A percentile compares a stretch with the other conserved stretches of the same genome.
Conservation (phyloP, 2,329 filamentous ascomycete genomes). For the Thielaviopsis ethacetica region DNA sequence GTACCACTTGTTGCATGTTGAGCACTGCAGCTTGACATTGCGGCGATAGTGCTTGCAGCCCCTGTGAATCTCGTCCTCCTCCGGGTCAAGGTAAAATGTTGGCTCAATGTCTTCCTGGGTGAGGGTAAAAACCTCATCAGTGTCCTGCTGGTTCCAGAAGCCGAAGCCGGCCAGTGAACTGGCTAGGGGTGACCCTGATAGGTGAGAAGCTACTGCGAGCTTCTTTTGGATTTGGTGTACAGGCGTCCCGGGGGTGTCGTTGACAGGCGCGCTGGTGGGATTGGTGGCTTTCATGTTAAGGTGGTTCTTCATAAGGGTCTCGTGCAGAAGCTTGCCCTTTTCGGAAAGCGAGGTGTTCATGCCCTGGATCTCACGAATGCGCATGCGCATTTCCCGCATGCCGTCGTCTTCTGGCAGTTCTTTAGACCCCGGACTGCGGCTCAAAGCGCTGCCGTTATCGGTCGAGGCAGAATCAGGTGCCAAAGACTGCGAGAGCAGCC, state of each 20-base stretch:
- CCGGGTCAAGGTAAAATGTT: slow-evolving; percentile 44
- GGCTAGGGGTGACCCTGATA: slow-evolving; percentile 13
- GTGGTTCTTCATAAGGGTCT: slow-evolving; percentile 54
- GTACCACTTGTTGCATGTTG: slow-evolving; percentile 79
- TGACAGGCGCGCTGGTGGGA: neutral
- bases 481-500: neutral
- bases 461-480: neutral
- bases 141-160: slow-evolving; percentile 37
- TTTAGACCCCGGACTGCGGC: neutral
- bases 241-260: slow-evolving; percentile 7
- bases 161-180: slow-evolving; percentile 35
- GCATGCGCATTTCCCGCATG: slow-evolving; percentile 48
- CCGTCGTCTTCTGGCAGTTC: slow-evolving; percentile 56
- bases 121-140: slow-evolving; percentile 29
- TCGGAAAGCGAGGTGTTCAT: slow-evolving; percentile 40
- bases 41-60: slow-evolving; percentile 89
- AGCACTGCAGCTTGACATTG: slow-evolving; percentile 92
- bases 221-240: slow-evolving; percentile 16
- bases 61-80: slow-evolving; percentile 26
- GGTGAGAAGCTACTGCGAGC: slow-evolving; percentile 11
- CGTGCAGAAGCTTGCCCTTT: slow-evolving; percentile 58
- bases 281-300: slow-evolving; percentile 12
- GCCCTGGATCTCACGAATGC: slow-evolving; percentile 53
- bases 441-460: neutral
- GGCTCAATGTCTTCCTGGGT: slow-evolving; percentile 46